Percentiles rank a stretch among this genome's conserved stretches.
These are phyloP conservation scores for Abortiporus biennis DNA, from an alignment of 1,284 basidiomycete species.

Conservation along the genomic window DNA sequence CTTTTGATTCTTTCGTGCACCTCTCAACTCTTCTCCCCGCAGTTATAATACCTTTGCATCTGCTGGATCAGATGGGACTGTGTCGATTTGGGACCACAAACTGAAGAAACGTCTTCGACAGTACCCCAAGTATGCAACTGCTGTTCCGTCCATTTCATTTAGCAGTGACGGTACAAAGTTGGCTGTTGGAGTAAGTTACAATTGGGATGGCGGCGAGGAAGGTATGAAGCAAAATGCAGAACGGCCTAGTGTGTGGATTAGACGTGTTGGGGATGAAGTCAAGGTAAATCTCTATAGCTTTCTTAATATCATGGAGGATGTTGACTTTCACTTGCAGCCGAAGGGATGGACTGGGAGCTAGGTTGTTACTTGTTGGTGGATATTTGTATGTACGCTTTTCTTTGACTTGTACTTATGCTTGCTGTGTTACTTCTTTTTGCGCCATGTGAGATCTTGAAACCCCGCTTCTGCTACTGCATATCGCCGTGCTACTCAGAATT, in stretches of 20 bases:
- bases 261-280: slow-evolving; percentile 43
- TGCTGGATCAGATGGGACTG: slow-evolving; percentile 86
- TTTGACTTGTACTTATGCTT: background rate
- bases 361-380: background rate
- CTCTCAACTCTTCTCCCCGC: slow-evolving; percentile 4
- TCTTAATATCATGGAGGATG: background rate
- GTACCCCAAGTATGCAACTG: slow-evolving; percentile 72
- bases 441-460: background rate
- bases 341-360: slow-evolving; percentile 21
- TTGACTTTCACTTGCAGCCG: slow-evolving; percentile 14
- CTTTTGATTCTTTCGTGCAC: slow-evolving; percentile 4
- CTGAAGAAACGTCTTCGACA: slow-evolving; percentile 94
- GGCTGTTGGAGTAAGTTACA: slow-evolving; percentile 81
- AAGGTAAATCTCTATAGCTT: slow-evolving; percentile 34
- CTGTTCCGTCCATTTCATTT: slow-evolving; percentile 75
- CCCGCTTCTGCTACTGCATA: background rate
- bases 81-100: slow-evolving; percentile 95
- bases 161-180: slow-evolving; percentile 78
- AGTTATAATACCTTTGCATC: slow-evolving; percentile 95
- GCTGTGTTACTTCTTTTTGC: background rate
- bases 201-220: slow-evolving; percentile 81
- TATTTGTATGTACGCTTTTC: background rate
- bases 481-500: background rate
- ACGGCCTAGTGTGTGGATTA: slow-evolving; percentile 29
- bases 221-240: slow-evolving; percentile 48